A percentile compares a stretch with the other conserved stretches of the same genome.
These are phyloP conservation scores for Geosmithia morbida DNA, from an alignment of 2,329 filamentous ascomycete genomes.

Conservation along the genomic window DNA sequence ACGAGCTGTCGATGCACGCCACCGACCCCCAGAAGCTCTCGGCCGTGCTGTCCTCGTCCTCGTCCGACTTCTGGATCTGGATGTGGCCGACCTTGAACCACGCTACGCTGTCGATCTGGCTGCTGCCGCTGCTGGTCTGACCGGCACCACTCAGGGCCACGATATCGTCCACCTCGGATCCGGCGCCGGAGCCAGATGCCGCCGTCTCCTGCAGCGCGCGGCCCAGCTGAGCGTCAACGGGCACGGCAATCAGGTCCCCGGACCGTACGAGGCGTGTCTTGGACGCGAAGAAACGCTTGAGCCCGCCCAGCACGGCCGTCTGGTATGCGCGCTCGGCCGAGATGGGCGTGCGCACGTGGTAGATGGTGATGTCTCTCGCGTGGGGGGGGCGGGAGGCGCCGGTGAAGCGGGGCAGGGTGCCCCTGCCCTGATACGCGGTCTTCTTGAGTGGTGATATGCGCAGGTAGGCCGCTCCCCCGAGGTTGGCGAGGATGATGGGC, in stretches of 20 bases:
- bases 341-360: conserved; percentile 78
- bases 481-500: conserved; percentile 73
- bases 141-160: conserved; percentile 28
- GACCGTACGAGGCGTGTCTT: conserved; percentile 70
- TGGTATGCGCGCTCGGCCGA: conserved; percentile 78
- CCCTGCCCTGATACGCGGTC: conserved; percentile 32
- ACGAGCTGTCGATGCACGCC: conserved; percentile 71
- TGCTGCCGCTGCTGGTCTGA: not conserved
- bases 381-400: conserved; percentile 41
- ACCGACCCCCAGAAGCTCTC: conserved; percentile 74
- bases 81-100: conserved; percentile 90
- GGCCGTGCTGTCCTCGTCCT: conserved; percentile 42
- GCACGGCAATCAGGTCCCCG: conserved; percentile 79
- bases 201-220: conserved; percentile 64
- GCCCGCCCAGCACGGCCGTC: conserved; percentile 67
- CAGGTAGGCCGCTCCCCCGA: conserved; percentile 65
- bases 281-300: conserved; percentile 80
- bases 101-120: conserved; percentile 49
- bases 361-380: conserved; percentile 66
- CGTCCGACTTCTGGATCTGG: conserved; percentile 35
- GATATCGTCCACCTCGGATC: conserved; percentile 58
- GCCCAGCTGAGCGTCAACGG: conserved; percentile 75
- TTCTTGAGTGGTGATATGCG: conserved; percentile 59
- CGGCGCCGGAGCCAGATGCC: conserved; percentile 23
- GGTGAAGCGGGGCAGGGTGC: conserved; percentile 40